Base-by-base conservation (phyloP, 2,329 filamentous ascomycete species). In the Penicillium brasilianum region DNA sequence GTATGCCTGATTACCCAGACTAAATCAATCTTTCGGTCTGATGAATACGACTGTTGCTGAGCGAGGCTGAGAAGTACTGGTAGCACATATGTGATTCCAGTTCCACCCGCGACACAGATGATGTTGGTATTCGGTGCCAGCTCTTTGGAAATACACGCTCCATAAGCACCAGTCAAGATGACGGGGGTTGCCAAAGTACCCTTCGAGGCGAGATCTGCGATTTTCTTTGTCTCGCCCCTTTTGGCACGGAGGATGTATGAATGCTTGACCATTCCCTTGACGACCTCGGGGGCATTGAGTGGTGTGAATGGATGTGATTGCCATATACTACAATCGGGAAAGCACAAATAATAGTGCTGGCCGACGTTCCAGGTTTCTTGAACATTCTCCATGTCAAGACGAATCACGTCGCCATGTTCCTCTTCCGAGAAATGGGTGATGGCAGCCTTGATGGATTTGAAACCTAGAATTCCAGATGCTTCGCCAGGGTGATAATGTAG, bases 281-380 rank as follows among this genome's bases (percentile, higher is more conserved):
- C 69, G 0, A 79, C 72, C 7, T 76, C 67, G 0, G 86, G 87
- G 0, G 84, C 72, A 57, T 83, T 87, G 9, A 87, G 78, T 0
- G 87, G 86, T 0, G 88, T 91, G 70, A 91, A 90, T 0, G 89
- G 89, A 68, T 92, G 89, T 0, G 87, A 87, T 74, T 92, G 88
- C 87, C 88, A 91, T 67, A 91, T 83, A 67, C 83, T 88, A 34
- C 86, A 79, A 62, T 88, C 83, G 0, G 87, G 80, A 68, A 92
- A 91, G 72, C 84, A 89, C 16, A 91, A 78, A 68, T 87, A 91
- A 73, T 90, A 91, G 70, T 92, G 90, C 74, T 91, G 87, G 10
- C 90, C 89, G 13, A 89, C 78, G 13, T 80, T 77, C 88, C 89
- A 92, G 0, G 83, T 73, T 30, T 83, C 81, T 55, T 89, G 87